Evolutionary conservation across 139 green algal species (phyloP).

Genomic region (Asterochloris erici): DNA sequence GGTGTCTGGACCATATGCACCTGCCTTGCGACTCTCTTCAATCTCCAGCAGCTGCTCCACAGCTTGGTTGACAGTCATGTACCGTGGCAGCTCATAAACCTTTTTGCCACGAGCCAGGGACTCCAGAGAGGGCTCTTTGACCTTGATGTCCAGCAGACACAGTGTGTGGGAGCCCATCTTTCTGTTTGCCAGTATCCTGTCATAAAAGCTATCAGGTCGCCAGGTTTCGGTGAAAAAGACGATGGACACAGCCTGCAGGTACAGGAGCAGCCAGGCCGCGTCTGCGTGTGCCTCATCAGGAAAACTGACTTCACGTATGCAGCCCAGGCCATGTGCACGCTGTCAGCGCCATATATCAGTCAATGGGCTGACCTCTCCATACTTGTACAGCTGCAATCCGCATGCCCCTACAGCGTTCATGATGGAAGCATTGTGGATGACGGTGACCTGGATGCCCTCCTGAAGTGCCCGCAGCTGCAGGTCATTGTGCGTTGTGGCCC

Average conservation of each 20-base stretch:
- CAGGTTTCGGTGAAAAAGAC: conserved; percentile 98
- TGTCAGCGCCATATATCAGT: background rate
- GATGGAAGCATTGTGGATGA: conserved; percentile 97
- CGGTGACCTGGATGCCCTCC: conserved; percentile 68
- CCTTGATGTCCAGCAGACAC: conserved; percentile 94
- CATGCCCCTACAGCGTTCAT: conserved; percentile 94
- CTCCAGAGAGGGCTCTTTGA: conserved; percentile 88
- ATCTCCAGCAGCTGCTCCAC: conserved; percentile 90
- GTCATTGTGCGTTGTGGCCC: conserved; percentile 95
- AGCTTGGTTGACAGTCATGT: conserved; percentile 58
- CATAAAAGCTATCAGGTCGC: conserved; percentile 91
- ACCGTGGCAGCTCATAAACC: conserved; percentile 87
- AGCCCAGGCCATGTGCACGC: background rate
- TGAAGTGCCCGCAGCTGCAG: conserved; percentile 80
- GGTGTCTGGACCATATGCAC: conserved; percentile 62
- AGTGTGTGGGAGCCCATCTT: conserved; percentile 88
- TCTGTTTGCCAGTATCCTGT: conserved; percentile 62
- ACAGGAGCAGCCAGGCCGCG: background rate
- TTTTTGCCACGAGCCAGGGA: conserved; percentile 76
- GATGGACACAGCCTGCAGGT: conserved; percentile 76
- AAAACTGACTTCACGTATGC: background rate
- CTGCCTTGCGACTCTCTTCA: conserved; percentile 56
- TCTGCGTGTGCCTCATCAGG: background rate
- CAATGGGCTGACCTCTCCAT: conserved; percentile 70
- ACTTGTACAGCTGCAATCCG: conserved; percentile 95